phyloP scores from a whole-genome alignment of 164 flowering plant species.

The Piper betle region DNA sequence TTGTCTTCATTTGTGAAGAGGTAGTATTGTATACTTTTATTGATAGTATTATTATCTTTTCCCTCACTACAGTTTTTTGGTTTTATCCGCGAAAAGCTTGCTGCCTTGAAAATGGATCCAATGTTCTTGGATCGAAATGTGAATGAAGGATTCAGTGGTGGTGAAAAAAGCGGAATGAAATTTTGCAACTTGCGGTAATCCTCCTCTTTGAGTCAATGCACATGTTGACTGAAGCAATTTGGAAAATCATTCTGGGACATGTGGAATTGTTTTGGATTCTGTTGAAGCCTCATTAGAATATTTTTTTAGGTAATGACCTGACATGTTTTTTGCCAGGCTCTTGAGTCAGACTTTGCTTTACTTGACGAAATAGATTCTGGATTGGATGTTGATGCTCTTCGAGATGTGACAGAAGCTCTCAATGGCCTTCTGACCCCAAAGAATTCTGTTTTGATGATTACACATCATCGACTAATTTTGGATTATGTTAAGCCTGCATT shows the following conservation, averaged over 20 bases:
- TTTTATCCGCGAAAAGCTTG: slow-evolving; percentile 51
- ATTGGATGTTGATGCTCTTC: slow-evolving; percentile 93
- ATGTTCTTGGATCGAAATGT: slow-evolving; percentile 85
- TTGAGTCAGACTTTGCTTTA: slow-evolving; percentile 88
- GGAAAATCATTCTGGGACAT: too few relatives aligned
- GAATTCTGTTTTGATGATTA: slow-evolving; percentile 83
- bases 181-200: slow-evolving; percentile 92
- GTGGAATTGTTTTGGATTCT: not conserved
- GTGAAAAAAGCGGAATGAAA: slow-evolving; percentile 98
- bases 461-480: slow-evolving; percentile 83
- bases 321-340: slow-evolving; percentile 38
- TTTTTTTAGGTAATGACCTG: not conserved
- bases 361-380: slow-evolving; percentile 98
- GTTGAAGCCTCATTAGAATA: too few relatives aligned
- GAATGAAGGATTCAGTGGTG: slow-evolving; percentile 99
- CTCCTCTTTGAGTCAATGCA: not conserved
- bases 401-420: slow-evolving; percentile 83
- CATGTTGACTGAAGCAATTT: too few relatives aligned
- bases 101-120: slow-evolving; percentile 67
- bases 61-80: slow-evolving; percentile 57
- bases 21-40: not conserved
- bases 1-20: not conserved
- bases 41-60: not conserved
- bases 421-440: slow-evolving; percentile 59
- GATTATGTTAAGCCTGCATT: slow-evolving; percentile 62